Percentiles rank a stretch among this genome's conserved stretches.
Conservation (phyloP, 2,329 filamentous ascomycete genomes). For the Aspergillus oerlinghausenensis region DNA sequence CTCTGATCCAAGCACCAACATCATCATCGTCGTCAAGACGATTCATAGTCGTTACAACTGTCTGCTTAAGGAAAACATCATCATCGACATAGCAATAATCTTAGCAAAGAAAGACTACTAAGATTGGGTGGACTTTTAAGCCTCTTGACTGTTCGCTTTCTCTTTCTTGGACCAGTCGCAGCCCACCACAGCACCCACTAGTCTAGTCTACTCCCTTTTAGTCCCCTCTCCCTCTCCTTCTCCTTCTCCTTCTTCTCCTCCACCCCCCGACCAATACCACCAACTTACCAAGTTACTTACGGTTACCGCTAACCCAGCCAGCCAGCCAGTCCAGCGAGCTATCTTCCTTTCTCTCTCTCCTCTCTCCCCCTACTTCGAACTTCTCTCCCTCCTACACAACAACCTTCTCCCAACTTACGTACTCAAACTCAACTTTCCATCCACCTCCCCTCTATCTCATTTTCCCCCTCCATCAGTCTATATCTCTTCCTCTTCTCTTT, state of each 20-base stretch:
- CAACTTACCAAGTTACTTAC: background rate
- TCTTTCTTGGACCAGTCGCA: no score
- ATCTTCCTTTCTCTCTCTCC: conserved; percentile 8
- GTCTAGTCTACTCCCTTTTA: background rate
- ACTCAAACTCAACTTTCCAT: conserved; percentile 26
- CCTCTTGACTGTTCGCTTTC: no score
- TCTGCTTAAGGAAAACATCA: background rate
- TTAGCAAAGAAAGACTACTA: no score
- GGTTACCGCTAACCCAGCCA: conserved; percentile 1
- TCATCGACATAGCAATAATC: background rate
- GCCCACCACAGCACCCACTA: background rate
- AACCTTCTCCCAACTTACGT: background rate
- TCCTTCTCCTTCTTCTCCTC: conserved; percentile 6
- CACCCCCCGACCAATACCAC: conserved; percentile 11
- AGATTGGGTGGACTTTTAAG: no score
- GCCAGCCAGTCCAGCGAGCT: conserved; percentile 3
- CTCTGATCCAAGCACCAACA: no score
- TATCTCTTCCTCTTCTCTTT: conserved; percentile 19
- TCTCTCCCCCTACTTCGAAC: conserved; percentile 11
- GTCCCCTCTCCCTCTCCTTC: no score
- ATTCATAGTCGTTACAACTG: no score
- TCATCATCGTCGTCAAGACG: no score
- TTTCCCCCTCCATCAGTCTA: conserved; percentile 30
- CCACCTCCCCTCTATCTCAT: conserved; percentile 38
- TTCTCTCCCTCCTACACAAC: conserved; percentile 16